Evolutionary conservation across 805 yeast genomes (phyloP), one percentile per base, ranked within the genome.

Genomic region (Ogataea methanolica): DNA sequence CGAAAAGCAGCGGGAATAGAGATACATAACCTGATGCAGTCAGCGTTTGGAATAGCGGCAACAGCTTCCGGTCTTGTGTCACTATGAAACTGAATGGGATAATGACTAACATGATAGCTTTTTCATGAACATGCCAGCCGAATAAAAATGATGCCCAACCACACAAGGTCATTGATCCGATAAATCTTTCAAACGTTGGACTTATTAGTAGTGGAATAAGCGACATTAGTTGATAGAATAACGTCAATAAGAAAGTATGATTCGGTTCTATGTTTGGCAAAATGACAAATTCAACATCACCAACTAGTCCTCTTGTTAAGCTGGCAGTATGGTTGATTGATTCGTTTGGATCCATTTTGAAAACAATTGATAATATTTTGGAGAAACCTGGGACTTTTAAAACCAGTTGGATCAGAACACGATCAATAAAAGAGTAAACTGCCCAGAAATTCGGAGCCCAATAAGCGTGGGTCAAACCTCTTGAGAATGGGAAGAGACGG

Each of bases 371-470:
- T 15, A 81, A 54, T 16, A 75, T 51, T 2, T 51, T 60, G 12
- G 78, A 72, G 45, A 81, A 66, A 48, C 78, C 75, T 19, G 79
- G 76, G 11, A 72, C 49, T 42, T 59, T 41, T 52, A 55, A 47
- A 60, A 75, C 67, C 3, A 75, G 48, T 45, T 74, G 73, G 16
- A 85, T 74, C 48, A 90, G 70, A 0, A 83, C 60, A 48, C 96
- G 74, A 66, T 94, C 99, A 14, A 75, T 50, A 54, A 88, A 85
- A 2, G 97, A 87, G 66, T 94, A 94, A 9, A 92, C 57, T 0
- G 99, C 97, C 99, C 99, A 94, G 41, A 90, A 72, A 60, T 94
- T 94, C 15, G 99, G 98, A 1, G 99, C 98, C 98, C 99, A 94
- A 68, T 94, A 94, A 0, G 98, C 97, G 67, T 94, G 99, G 5